Evolutionary conservation across 192 early-diverging fungal species (phyloP).

Genomic region (Backusella australiensis): DNA sequence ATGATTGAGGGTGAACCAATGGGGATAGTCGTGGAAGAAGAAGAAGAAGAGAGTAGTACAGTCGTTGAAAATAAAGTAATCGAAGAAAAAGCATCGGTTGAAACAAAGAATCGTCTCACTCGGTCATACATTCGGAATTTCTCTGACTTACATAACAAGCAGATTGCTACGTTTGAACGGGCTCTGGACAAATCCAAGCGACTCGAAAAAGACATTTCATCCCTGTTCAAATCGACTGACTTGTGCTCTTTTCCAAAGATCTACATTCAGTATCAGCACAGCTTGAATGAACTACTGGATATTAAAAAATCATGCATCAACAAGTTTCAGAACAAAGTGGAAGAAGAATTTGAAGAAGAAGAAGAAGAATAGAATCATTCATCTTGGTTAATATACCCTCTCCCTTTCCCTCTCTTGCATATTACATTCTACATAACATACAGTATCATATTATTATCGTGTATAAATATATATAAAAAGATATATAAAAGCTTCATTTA

Average conservation of each 20-base stretch:
- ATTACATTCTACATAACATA: neutral
- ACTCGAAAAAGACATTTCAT: neutral
- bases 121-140: constrained; percentile 13
- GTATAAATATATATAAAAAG: too few relatives aligned
- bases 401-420: neutral
- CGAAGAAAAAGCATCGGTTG: neutral
- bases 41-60: neutral
- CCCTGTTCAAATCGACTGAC: neutral
- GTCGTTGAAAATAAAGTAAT: neutral
- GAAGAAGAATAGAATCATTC: neutral
- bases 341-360: constrained; percentile 7
- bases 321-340: constrained; percentile 15
- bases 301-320: constrained; percentile 20
- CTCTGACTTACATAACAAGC: constrained; percentile 16
- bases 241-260: neutral
- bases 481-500: neutral
- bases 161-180: constrained; percentile 18
- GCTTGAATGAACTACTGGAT: constrained; percentile 23
- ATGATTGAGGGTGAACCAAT: neutral
- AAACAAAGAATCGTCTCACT: neutral
- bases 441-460: neutral
- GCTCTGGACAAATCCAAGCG: constrained; percentile 6
- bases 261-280: constrained; percentile 21
- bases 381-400: neutral
- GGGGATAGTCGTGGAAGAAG: neutral